Percentiles rank a stretch among this genome's conserved stretches.
phyloP scores from a whole-genome alignment of 2,329 filamentous ascomycete genomes.

The Colletotrichum tropicicola region DNA sequence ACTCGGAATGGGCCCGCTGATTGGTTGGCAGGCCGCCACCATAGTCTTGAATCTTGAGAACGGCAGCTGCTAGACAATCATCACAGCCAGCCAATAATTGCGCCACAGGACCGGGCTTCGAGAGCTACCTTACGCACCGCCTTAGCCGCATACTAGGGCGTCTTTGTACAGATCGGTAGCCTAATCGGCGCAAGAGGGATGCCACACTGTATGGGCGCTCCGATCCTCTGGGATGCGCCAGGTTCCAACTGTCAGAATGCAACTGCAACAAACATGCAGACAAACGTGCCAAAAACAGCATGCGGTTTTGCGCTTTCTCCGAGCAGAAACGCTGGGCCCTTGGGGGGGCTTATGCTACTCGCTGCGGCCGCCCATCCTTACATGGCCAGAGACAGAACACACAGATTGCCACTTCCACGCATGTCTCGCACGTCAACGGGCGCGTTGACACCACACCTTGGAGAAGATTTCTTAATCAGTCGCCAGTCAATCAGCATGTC shows the following conservation, averaged over 20 bases:
- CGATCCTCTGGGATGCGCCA: not conserved
- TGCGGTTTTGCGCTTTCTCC: not conserved
- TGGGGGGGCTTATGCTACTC: not conserved
- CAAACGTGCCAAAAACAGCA: not conserved
- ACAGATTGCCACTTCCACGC: not conserved
- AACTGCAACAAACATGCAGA: not conserved
- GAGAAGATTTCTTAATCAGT: not conserved
- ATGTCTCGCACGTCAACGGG: not conserved
- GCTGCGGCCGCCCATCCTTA: not conserved
- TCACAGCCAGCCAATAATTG: slow-evolving; percentile 19
- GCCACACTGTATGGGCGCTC: not conserved
- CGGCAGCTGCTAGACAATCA: slow-evolving; percentile 4
- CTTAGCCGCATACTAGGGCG: not conserved
- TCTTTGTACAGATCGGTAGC: not conserved
- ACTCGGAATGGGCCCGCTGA: not conserved
- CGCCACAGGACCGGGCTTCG: slow-evolving; percentile 3
- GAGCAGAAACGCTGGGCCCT: not conserved
- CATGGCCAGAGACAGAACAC: not conserved
- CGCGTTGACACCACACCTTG: not conserved
- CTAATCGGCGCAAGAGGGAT: not conserved
- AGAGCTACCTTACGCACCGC: not conserved
- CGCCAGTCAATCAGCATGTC: not conserved
- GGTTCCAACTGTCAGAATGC: not conserved
- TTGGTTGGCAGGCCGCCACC: not conserved
- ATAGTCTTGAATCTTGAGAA: not conserved